Evolutionary conservation across 208 protist species (phyloP).

Genomic region (Wallacemonas sp.): DNA sequence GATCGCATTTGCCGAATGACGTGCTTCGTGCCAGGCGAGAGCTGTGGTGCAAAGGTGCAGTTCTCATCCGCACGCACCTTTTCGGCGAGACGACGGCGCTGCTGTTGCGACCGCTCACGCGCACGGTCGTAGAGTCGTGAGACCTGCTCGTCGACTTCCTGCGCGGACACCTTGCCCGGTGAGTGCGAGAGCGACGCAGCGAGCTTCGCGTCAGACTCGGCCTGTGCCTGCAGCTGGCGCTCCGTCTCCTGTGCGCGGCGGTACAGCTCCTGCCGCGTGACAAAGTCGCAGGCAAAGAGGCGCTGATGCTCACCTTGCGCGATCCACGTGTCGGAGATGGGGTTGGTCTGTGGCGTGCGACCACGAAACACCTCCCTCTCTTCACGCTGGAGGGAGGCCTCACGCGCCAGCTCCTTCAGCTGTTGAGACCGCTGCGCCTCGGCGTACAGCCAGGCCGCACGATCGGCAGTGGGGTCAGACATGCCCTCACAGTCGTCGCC

Average conservation of each 20-base stretch:
- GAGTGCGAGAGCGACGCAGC: neutral
- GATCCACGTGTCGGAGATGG: slow-evolving; percentile 68
- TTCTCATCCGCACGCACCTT: slow-evolving; percentile 24
- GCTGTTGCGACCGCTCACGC: slow-evolving; percentile 36
- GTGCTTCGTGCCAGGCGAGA: slow-evolving; percentile 62
- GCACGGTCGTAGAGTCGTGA: slow-evolving; percentile 58
- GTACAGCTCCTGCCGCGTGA: slow-evolving; percentile 71
- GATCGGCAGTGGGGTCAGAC: slow-evolving; percentile 17
- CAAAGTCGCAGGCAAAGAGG: slow-evolving; percentile 74
- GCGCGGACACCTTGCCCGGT: slow-evolving; percentile 1
- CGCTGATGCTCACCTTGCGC: slow-evolving; percentile 58
- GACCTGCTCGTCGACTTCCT: slow-evolving; percentile 36
- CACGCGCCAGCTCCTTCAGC: slow-evolving; percentile 11
- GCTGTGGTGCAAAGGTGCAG: slow-evolving; percentile 62
- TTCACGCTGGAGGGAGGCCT: slow-evolving; percentile 10
- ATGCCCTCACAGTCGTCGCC: too few relatives aligned
- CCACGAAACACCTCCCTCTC: neutral
- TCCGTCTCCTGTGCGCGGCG: slow-evolving; percentile 59
- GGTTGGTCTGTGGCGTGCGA: slow-evolving; percentile 58
- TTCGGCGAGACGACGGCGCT: slow-evolving; percentile 14
- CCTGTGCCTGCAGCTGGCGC: slow-evolving; percentile 16
- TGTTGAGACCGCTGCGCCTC: slow-evolving; percentile 27
- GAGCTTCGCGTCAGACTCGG: slow-evolving; percentile 4
- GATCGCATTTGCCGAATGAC: slow-evolving; percentile 35
- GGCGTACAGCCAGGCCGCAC: slow-evolving; percentile 48